Percentiles rank a stretch among this genome's conserved stretches.
Evolutionary conservation across 345 rosid species (phyloP).

Genomic region (Hypericum perforatum): DNA sequence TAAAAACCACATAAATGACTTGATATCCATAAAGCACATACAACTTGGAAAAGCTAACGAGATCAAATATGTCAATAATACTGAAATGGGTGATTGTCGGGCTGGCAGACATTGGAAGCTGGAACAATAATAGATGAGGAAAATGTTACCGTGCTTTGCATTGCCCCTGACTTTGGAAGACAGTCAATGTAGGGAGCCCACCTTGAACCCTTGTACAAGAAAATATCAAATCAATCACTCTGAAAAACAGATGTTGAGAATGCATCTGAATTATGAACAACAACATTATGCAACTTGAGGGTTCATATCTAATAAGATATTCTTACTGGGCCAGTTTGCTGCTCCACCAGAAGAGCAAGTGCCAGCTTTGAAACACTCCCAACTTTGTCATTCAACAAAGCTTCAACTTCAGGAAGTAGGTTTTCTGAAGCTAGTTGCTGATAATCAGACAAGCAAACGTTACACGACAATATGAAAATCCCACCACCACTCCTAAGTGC

Average conservation of each 20-base stretch:
- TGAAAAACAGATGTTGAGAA: neutral
- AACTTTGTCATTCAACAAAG: slow-evolving; percentile 31
- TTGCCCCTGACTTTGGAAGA: slow-evolving; percentile 51
- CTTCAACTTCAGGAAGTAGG: slow-evolving; percentile 38
- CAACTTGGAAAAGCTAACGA: no score
- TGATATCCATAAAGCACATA: no score
- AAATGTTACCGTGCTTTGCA: slow-evolving; percentile 70
- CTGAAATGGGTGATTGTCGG: no score
- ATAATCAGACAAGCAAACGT: slow-evolving; percentile 16
- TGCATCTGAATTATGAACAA: neutral
- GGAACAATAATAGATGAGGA: neutral
- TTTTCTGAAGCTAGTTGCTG: slow-evolving; percentile 64
- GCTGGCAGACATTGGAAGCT: no score
- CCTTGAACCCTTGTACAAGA: slow-evolving; percentile 41
- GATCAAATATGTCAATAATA: no score
- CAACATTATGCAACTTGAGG: slow-evolving; percentile 1
- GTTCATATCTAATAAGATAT: no score
- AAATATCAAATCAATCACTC: neutral
- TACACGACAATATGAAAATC: slow-evolving; percentile 4
- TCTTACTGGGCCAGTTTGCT: slow-evolving; percentile 39
- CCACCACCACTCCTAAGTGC: no score
- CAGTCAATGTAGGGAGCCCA: slow-evolving; percentile 66
- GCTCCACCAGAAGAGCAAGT: slow-evolving; percentile 40
- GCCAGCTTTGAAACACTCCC: slow-evolving; percentile 59
- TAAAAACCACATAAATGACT: neutral